Evolutionary conservation across 2,329 filamentous ascomycete genomes (phyloP), one percentile per base, ranked within the genome.

Genomic region (Scolecobasidium constrictum): DNA sequence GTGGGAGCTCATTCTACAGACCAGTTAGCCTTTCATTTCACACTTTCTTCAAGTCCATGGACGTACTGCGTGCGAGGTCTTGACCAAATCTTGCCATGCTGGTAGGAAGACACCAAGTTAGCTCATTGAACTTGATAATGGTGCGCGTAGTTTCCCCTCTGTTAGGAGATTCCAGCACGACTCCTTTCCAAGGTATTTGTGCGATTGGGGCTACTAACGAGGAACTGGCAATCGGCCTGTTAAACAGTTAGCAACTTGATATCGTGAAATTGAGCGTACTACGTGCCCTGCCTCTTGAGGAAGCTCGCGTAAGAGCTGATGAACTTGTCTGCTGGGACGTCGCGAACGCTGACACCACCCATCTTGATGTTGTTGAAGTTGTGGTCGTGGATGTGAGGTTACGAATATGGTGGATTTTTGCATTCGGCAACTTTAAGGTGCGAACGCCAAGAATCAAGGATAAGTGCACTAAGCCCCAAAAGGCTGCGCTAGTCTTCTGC

Each of bases 81-180:
- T 98, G 75, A 96, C 92, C 63, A 90, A 95, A 68, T 98, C 92
- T 69, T 95, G 90, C 90, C 90, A 96, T 76, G 86, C 87, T 93
- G 67, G 43, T 33, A 45, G 43, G 38, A 22, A 45, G 38, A 35
- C 28, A 35, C 37, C 36, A 45, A 43, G 42, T 44, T 28, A 44
- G 42, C 42, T 44, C 42, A 7, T 18, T 22, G 39, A 28, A 26
- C 26, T 35, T 28, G 43, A 36, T 18, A n/a, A 40, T 40, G 36
- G 43, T 41, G 45, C 43, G 43, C 52, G 47, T 48, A 53, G 53
- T 57, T 60, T 64, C 64, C 67, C 67, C 67, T 66, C 67, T 67
- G 61, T 61, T 63, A 71, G 67, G 68, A 66, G 68, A 70, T 71
- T 71, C 68, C 70, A 67, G 65, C 63, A 61, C 64, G 58, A 59